phyloP scores from a whole-genome alignment of 2,329 filamentous ascomycete species.

The Penicillium janthinellum region DNA sequence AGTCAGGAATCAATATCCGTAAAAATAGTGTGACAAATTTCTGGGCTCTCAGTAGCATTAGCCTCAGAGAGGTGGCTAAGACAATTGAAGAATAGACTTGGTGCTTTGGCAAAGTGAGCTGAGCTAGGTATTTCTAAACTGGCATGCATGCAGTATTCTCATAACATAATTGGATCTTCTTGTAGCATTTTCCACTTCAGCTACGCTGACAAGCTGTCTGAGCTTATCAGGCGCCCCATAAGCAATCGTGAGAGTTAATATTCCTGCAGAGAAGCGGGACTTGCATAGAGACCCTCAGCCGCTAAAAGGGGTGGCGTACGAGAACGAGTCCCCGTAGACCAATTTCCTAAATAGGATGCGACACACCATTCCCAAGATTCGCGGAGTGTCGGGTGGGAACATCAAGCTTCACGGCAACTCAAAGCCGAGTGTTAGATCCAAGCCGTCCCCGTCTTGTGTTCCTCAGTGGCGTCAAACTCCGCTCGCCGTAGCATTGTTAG shows the following conservation, averaged over 20 bases:
- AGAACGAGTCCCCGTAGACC: background rate
- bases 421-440: background rate
- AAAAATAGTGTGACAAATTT: too few relatives aligned
- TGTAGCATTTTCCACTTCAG: background rate
- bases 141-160: background rate
- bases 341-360: background rate
- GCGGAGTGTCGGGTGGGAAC: background rate
- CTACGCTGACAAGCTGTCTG: background rate
- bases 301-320: background rate
- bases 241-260: background rate
- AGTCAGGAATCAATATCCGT: too few relatives aligned
- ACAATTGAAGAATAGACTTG: background rate
- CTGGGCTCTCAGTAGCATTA: too few relatives aligned
- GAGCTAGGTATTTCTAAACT: background rate
- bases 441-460: background rate
- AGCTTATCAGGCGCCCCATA: background rate
- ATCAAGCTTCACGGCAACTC: background rate
- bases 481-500: constrained; percentile 9
- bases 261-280: background rate
- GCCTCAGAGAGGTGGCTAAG: background rate
- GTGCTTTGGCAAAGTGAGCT: background rate
- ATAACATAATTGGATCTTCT: background rate
- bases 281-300: background rate
- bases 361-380: background rate
- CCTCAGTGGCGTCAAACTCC: background rate